A percentile compares a stretch with the other conserved stretches of the same genome.
phyloP scores from a whole-genome alignment of 2,329 filamentous ascomycete species.

The Colletotrichum lini region DNA sequence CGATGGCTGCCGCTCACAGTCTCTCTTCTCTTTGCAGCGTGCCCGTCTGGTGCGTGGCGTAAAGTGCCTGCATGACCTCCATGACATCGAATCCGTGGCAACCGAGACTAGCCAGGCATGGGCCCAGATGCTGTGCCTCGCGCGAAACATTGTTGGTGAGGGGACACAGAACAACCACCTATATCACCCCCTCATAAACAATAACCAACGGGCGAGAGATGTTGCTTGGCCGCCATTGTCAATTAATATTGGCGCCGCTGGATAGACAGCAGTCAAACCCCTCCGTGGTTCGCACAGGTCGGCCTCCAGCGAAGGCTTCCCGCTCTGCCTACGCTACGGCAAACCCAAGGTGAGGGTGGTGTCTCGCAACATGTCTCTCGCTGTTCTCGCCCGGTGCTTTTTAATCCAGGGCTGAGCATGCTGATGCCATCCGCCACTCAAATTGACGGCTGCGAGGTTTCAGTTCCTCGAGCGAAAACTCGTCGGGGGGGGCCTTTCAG shows the following conservation, averaged over 20 bases:
- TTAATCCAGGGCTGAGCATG: slow-evolving; percentile 4
- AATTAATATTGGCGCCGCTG: slow-evolving; percentile 10
- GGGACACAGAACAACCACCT: slow-evolving; percentile 35
- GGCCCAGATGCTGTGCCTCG: slow-evolving; percentile 33
- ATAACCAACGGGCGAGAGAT: background rate
- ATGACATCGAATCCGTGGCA: slow-evolving; percentile 38
- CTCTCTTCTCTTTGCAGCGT: slow-evolving; percentile 13
- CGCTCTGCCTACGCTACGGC: background rate
- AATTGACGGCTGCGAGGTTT: slow-evolving; percentile 32
- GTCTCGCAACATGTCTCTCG: background rate
- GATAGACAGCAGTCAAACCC: background rate
- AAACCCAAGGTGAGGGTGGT: slow-evolving; percentile 12
- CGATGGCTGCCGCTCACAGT: slow-evolving; percentile 22
- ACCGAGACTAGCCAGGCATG: slow-evolving; percentile 39
- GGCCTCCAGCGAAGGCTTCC: background rate
- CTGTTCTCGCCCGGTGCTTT: slow-evolving; percentile 8
- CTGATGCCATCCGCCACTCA: slow-evolving; percentile 27
- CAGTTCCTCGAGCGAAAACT: slow-evolving; percentile 24
- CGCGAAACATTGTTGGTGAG: slow-evolving; percentile 37
- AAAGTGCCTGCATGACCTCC: slow-evolving; percentile 42
- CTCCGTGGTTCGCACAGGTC: slow-evolving; percentile 1
- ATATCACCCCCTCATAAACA: slow-evolving; percentile 33
- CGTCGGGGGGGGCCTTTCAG: slow-evolving; percentile 11
- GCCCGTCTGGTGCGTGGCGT: slow-evolving; percentile 34
- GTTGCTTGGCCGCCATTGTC: slow-evolving; percentile 10